phyloP scores from a whole-genome alignment of 2,329 filamentous ascomycete genomes.

The Cladosporium sp. region DNA sequence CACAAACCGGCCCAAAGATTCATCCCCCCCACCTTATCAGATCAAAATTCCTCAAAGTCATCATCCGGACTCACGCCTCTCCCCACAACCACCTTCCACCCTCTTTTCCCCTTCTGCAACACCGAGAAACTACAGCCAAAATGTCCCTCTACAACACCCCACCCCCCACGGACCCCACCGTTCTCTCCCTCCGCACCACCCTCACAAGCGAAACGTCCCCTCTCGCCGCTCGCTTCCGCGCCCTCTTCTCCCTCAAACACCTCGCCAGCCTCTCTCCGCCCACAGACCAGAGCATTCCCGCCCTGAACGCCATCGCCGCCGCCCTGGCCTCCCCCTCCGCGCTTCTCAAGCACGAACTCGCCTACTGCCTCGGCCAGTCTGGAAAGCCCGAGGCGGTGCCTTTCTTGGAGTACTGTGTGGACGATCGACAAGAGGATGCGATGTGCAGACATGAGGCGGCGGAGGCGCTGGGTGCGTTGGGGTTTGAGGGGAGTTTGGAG shows the following conservation, averaged over 20 bases:
- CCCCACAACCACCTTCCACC: neutral
- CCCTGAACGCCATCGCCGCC: conserved; percentile 79
- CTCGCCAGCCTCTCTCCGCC: conserved; percentile 66
- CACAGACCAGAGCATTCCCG: conserved; percentile 55
- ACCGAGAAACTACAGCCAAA: conserved; percentile 24
- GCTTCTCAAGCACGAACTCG: conserved; percentile 91
- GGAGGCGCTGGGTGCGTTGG: conserved; percentile 86
- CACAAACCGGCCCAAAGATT: neutral
- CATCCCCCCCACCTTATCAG: neutral
- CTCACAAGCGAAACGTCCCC: conserved; percentile 76
- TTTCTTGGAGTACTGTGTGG: conserved; percentile 68
- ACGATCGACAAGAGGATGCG: conserved; percentile 75
- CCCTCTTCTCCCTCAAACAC: conserved; percentile 96
- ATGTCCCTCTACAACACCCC: conserved; percentile 28
- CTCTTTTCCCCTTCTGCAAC: too few relatives aligned
- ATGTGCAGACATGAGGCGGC: conserved; percentile 98
- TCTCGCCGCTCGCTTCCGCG: conserved; percentile 86
- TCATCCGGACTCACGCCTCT: neutral
- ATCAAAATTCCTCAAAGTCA: neutral
- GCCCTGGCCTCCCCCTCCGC: conserved; percentile 81
- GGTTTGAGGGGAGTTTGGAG: conserved; percentile 67
- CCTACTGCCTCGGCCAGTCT: conserved; percentile 94
- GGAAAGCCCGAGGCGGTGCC: conserved; percentile 70
- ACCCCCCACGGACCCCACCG: conserved; percentile 39
- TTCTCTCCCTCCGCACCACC: conserved; percentile 65